These are phyloP conservation scores for Fusarium sp. DNA, from an alignment of 2,329 filamentous ascomycete species.

Conservation along the genomic window DNA sequence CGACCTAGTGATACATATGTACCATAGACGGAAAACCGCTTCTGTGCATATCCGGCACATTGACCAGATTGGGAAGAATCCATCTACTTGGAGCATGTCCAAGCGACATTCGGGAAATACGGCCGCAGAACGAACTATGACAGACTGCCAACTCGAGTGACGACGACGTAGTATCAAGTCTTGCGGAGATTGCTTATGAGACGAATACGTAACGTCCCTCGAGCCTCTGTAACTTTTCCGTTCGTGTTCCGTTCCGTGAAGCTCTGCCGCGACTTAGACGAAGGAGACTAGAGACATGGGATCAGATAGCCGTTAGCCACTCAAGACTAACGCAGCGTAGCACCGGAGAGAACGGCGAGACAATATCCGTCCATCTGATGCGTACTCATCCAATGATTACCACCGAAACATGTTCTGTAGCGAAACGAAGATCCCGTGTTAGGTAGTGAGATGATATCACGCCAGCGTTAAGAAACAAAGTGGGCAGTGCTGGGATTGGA, in stretches of 20 bases:
- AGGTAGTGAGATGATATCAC: not conserved
- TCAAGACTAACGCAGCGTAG: conserved; percentile 16
- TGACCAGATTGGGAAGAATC: conserved; percentile 10
- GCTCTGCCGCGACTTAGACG: not conserved
- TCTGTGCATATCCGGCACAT: conserved; percentile 9
- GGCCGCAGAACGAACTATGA: not conserved
- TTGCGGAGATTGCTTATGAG: conserved; percentile 28
- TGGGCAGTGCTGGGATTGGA: not conserved
- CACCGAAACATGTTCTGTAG: conserved; percentile 7
- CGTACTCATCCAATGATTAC: conserved; percentile 2
- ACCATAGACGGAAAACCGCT: conserved; percentile 3
- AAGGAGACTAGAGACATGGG: not conserved
- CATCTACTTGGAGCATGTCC: not conserved
- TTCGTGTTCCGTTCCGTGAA: not conserved
- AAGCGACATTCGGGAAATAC: conserved; percentile 10
- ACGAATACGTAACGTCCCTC: conserved; percentile 18
- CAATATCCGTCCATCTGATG: conserved; percentile 23
- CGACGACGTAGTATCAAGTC: conserved; percentile 12
- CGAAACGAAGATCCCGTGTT: conserved; percentile 14
- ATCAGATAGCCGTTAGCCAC: conserved; percentile 23
- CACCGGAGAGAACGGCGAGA: conserved; percentile 16
- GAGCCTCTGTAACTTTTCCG: not conserved
- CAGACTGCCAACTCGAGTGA: not conserved
- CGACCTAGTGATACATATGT: not conserved
- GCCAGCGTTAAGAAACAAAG: conserved; percentile 7